Conservation (phyloP, 2,329 filamentous ascomycete genomes). For the Fusarium beomiforme region DNA sequence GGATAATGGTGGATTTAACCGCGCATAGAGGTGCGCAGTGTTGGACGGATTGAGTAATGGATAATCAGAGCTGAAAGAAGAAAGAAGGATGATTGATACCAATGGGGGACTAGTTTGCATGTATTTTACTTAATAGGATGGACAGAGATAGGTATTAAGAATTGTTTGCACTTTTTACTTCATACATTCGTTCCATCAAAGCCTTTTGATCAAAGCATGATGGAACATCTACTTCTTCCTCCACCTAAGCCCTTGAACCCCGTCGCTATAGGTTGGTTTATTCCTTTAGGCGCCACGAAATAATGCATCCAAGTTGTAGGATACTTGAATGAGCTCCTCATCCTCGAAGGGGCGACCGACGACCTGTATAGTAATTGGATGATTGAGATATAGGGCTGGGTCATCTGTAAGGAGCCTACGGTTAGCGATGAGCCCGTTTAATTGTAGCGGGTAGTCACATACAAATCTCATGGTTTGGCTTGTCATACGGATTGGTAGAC, state of each 20-base stretch:
- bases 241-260: no score
- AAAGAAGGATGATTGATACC: no score
- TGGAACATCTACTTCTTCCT: no score
- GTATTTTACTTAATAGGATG: neutral
- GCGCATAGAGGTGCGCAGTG: no score
- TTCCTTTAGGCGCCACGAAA: neutral
- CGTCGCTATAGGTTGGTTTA: no score
- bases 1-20: neutral
- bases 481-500: conserved; percentile 6
- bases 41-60: no score
- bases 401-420: neutral
- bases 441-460: neutral
- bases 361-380: conserved; percentile 7
- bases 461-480: conserved; percentile 13
- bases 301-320: neutral
- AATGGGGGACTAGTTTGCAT: no score
- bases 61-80: accelerated
- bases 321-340: conserved; percentile 10
- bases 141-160: neutral
- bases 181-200: neutral
- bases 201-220: no score
- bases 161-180: neutral
- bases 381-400: neutral
- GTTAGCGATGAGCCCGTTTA: neutral
- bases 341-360: conserved; percentile 16